Evolutionary conservation across 1,139 yeast genomes (phyloP).

Genomic region (Yamadazyma aaseri): DNA sequence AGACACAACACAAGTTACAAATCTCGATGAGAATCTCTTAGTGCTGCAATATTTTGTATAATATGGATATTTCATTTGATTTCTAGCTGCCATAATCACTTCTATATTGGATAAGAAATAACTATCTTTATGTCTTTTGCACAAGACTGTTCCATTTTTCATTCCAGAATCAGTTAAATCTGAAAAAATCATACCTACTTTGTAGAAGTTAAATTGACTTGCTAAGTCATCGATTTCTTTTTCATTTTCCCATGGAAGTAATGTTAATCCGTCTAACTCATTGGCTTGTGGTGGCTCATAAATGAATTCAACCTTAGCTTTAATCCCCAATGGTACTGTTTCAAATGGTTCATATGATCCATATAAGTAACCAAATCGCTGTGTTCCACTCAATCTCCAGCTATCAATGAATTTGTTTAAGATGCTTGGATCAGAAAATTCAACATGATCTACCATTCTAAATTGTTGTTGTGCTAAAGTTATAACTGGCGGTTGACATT

Average conservation of each 20-base stretch:
- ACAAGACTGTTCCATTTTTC: conserved; percentile 84
- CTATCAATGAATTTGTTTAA: conserved; percentile 82
- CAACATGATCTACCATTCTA: conserved; percentile 97
- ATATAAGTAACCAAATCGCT: conserved; percentile 80
- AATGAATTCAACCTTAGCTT: conserved; percentile 90
- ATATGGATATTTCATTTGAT: conserved; percentile 71
- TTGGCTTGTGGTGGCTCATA: conserved; percentile 91
- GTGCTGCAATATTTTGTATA: conserved; percentile 60
- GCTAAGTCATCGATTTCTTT: conserved; percentile 57
- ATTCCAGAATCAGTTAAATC: conserved; percentile 87
- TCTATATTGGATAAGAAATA: conserved; percentile 87
- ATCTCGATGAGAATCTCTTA: conserved; percentile 81
- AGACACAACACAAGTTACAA: conserved; percentile 87
- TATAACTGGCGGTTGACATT: conserved; percentile 95
- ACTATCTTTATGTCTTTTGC: conserved; percentile 90
- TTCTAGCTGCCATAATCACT: conserved; percentile 77
- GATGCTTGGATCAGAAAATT: conserved; percentile 70
- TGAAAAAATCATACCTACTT: conserved; percentile 84
- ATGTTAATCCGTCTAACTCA: conserved; percentile 79
- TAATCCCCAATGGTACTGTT: conserved; percentile 86
- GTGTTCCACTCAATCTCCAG: conserved; percentile 89
- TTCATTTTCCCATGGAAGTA: conserved; percentile 63
- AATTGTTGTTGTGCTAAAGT: conserved; percentile 87
- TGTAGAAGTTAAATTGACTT: conserved; percentile 56
- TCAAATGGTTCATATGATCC: conserved; percentile 80